Evolutionary conservation across 2,329 filamentous ascomycete genomes (phyloP), one percentile per base, ranked within the genome.

Genomic region (Neofusicoccum parvum): DNA sequence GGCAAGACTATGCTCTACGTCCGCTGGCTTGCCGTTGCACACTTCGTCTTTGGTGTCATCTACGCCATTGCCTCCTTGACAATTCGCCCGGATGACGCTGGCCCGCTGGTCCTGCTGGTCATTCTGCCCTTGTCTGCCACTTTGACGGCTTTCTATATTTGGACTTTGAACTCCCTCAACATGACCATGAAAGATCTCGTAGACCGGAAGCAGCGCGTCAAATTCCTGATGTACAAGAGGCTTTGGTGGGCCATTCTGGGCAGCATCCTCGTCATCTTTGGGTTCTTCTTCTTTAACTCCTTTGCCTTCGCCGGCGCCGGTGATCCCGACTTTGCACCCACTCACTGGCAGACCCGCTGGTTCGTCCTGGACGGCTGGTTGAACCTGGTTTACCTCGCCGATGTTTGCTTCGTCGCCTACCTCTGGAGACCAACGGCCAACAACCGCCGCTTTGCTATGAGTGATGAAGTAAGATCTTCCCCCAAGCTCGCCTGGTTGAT

Each of bases 211-310:
- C 95, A 99, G 80, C 90, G 91, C 72, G 90, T 90, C 72, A 99
- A 99, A 77, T 92, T 94, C 54, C 80, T 87, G 79, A 99, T 99
- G 96, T 99, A 98, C 81, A 94, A 91, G 81, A 96, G 96, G 78
- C 87, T 99, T 14, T 99, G 96, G 94, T 99, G 94, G 94, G 94
- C 92, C 77, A 97, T 99, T 67, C 84, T 99, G 51, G 84, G 87
- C 69, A 96, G 91, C 76, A 96, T 99, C 75, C 81, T 98, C 56
- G 92, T 98, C 71, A 97, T 98, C 71, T 99, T 99, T 72, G 93
- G 86, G 65, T 99, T 99, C 82, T 97, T 99, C 84, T 98, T 99
- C 83, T 89, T 98, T 83, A 98, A 97, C 83, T 96, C 92, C 71
- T 93, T 97, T 79, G 92, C 92, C 0, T 97, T 99, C 76, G 94